Percentiles rank a stretch among this genome's conserved stretches.
phyloP scores from a whole-genome alignment of 257 asterid genomes.

The Solanum sejunctum region DNA sequence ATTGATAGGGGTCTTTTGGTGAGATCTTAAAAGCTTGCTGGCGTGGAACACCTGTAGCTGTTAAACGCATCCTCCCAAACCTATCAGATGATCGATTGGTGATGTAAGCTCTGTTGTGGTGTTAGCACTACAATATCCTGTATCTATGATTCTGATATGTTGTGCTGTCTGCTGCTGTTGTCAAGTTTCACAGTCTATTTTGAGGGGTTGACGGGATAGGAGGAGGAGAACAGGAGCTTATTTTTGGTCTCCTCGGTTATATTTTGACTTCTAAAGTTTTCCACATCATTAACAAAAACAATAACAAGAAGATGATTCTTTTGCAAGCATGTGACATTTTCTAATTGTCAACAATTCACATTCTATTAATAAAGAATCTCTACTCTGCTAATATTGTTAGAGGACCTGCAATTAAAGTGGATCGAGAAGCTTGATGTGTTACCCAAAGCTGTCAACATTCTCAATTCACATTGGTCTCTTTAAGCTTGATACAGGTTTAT shows the following conservation, averaged over 20 bases:
- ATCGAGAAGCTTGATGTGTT: background rate
- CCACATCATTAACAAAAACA: background rate
- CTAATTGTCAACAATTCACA: background rate
- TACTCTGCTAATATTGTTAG: background rate
- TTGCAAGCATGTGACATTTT: background rate
- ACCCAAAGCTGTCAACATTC: background rate
- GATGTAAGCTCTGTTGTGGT: constrained; percentile 39
- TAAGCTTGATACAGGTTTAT: background rate
- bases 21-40: constrained; percentile 90
- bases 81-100: constrained; percentile 95
- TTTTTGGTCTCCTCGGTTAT: background rate
- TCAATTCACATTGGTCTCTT: background rate
- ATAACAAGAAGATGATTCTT: background rate
- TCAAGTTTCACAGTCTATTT: background rate
- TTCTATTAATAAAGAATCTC: background rate
- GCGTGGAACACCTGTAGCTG: constrained; percentile 98
- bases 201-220: background rate
- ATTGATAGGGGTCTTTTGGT: constrained; percentile 87
- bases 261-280: background rate
- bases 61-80: constrained; percentile 93
- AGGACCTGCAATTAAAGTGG: background rate
- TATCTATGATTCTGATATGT: background rate
- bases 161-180: background rate
- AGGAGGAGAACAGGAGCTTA: background rate
- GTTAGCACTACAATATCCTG: background rate